A percentile compares a stretch with the other conserved stretches of the same genome.
These are phyloP conservation scores for Sordariomycetes sp. DNA, from an alignment of 2,329 filamentous ascomycete genomes.

Conservation along the genomic window DNA sequence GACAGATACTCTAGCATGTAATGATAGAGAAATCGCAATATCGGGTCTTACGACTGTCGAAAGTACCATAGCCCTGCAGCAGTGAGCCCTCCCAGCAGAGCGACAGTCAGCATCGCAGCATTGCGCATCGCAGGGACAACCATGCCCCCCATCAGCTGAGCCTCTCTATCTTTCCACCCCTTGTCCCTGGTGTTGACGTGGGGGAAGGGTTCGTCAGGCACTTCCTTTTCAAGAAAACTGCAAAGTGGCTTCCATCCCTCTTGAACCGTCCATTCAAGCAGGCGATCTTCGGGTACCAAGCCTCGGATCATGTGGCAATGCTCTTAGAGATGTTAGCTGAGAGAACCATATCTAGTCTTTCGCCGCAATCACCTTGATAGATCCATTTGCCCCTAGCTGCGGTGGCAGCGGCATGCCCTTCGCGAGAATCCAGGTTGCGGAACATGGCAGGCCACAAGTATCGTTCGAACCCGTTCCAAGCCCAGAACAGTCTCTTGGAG, in stretches of 20 bases:
- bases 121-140: too few relatives aligned
- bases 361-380: conserved; percentile 12
- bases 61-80: too few relatives aligned
- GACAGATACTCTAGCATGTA: too few relatives aligned
- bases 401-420: conserved; percentile 10
- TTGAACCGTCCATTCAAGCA: conserved; percentile 26
- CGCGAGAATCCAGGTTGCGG: conserved; percentile 15
- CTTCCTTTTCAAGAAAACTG: conserved; percentile 25
- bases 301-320: conserved; percentile 22
- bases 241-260: conserved; percentile 32
- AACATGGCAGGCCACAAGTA: conserved; percentile 20
- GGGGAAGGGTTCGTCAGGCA: conserved; percentile 20
- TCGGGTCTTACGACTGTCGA: too few relatives aligned
- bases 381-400: conserved; percentile 17
- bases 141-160: background rate
- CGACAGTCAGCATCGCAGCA: too few relatives aligned
- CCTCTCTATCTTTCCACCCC: background rate
- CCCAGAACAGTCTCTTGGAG: conserved; percentile 20
- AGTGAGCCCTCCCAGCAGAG: too few relatives aligned
- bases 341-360: background rate
- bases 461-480: conserved; percentile 18
- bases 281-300: conserved; percentile 15
- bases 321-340: conserved; percentile 10
- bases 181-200: conserved; percentile 18
- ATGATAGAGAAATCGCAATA: too few relatives aligned